These are phyloP conservation scores for Sedum album DNA, from an alignment of 164 flowering plant species.

Conservation along the genomic window DNA sequence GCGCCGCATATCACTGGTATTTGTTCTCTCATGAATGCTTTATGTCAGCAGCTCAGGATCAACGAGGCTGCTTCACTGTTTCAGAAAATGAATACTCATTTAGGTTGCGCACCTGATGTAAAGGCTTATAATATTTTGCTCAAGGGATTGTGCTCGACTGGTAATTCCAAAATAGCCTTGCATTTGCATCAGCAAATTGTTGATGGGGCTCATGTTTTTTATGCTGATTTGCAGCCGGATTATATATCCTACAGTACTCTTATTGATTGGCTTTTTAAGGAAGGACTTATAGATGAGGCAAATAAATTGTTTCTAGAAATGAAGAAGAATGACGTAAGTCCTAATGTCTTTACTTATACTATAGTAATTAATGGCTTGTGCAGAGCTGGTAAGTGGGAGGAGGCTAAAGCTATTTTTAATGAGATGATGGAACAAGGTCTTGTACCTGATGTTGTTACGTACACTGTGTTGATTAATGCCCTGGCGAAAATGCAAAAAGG, in stretches of 20 bases:
- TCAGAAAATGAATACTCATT: constrained; percentile 16
- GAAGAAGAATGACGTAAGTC: too few relatives aligned
- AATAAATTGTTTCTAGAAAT: constrained; percentile 29
- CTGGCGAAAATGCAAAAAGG: constrained; percentile 31
- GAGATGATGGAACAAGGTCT: too few relatives aligned
- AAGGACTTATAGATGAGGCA: constrained; percentile 28
- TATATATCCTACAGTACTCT: too few relatives aligned
- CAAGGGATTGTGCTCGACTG: background rate
- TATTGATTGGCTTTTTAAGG: constrained; percentile 38
- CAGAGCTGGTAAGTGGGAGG: too few relatives aligned
- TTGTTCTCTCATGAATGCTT: constrained; percentile 30
- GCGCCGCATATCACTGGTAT: constrained; percentile 27
- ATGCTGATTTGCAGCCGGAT: too few relatives aligned
- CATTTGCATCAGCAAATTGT: background rate
- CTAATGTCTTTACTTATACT: too few relatives aligned
- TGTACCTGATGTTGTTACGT: too few relatives aligned
- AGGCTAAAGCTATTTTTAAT: too few relatives aligned
- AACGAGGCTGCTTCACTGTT: constrained; percentile 29
- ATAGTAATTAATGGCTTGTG: too few relatives aligned
- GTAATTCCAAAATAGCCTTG: background rate
- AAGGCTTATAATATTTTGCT: background rate
- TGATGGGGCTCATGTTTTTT: background rate
- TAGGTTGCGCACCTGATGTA: background rate
- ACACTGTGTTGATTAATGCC: constrained; percentile 28
- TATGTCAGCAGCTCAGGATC: constrained; percentile 22